phyloP scores from a whole-genome alignment of 129 eudicot genomes.

The Chrysanthemum seticuspe region DNA sequence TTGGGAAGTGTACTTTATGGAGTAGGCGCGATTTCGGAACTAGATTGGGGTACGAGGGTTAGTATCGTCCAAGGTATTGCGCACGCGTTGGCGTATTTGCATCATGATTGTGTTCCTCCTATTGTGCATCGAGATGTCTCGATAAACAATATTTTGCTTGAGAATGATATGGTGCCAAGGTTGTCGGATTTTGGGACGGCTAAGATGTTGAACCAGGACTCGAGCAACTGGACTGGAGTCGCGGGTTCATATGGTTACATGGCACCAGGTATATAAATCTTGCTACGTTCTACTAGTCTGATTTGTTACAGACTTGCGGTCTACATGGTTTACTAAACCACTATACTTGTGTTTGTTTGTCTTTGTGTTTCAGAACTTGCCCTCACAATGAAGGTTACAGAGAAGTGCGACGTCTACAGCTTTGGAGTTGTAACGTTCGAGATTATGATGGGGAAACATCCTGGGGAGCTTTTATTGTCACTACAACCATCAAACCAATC shows the following conservation, averaged over 20 bases:
- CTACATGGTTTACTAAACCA: background rate
- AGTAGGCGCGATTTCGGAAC: conserved; percentile 39
- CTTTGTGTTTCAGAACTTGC: conserved; percentile 63
- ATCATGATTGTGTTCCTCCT: conserved; percentile 81
- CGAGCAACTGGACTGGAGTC: conserved; percentile 68
- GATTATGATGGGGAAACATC: conserved; percentile 91
- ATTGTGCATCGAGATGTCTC: conserved; percentile 83
- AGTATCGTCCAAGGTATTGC: conserved; percentile 70
- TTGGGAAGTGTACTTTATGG: conserved; percentile 56
- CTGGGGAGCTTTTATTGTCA: conserved; percentile 63
- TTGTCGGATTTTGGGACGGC: conserved; percentile 92
- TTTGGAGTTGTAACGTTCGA: conserved; percentile 84
- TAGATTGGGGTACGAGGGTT: conserved; percentile 71
- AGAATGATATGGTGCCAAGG: conserved; percentile 65
- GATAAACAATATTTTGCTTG: conserved; percentile 64
- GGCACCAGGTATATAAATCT: conserved; percentile 77
- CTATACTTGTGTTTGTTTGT: conserved; percentile 1
- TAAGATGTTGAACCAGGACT: conserved; percentile 51
- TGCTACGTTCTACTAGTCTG: background rate
- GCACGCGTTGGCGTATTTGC: conserved; percentile 90
- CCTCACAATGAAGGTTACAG: conserved; percentile 72
- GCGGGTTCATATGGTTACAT: conserved; percentile 94
- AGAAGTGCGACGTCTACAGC: conserved; percentile 89
- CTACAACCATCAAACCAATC: conserved; percentile 36
- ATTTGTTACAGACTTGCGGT: background rate